Evolutionary conservation across 495 filamentous ascomycete species (phyloP).

Genomic region (Penicillium canescens): DNA sequence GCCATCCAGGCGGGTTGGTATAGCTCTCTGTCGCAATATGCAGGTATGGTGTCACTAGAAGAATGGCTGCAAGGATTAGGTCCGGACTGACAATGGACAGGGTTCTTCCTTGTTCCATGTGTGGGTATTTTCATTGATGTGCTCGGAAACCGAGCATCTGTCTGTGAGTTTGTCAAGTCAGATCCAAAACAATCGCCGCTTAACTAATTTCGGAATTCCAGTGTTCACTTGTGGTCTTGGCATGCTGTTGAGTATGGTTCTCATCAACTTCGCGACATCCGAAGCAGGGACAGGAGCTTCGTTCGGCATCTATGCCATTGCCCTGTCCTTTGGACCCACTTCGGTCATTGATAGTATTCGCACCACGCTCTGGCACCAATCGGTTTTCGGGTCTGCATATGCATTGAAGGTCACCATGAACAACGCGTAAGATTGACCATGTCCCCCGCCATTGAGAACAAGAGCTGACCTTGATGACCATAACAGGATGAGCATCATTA

Average conservation of each 20-base stretch:
- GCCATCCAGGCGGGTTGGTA: slow-evolving; percentile 47
- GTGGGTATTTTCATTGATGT: slow-evolving; percentile 47
- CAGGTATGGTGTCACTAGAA: slow-evolving; percentile 23
- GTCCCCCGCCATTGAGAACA: not conserved
- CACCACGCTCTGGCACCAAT: slow-evolving; percentile 44
- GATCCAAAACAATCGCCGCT: not conserved
- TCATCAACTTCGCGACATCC: slow-evolving; percentile 38
- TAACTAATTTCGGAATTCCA: slow-evolving; percentile 1
- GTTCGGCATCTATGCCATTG: slow-evolving; percentile 47
- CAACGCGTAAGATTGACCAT: slow-evolving; percentile 30
- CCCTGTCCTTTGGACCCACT: slow-evolving; percentile 38
- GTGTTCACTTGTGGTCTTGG: slow-evolving; percentile 39
- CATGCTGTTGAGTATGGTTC: slow-evolving; percentile 41
- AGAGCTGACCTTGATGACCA: not conserved
- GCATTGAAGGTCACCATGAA: slow-evolving; percentile 48
- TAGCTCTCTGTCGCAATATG: slow-evolving; percentile 42
- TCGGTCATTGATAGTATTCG: slow-evolving; percentile 47
- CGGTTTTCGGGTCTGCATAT: slow-evolving; percentile 45
- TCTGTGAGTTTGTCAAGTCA: slow-evolving; percentile 28
- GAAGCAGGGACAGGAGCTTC: slow-evolving; percentile 38
- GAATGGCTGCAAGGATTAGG: not conserved
- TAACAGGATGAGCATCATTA: slow-evolving; percentile 45
- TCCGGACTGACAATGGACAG: slow-evolving; percentile 1
- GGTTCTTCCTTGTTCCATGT: slow-evolving; percentile 44
- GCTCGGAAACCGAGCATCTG: slow-evolving; percentile 39